Evolutionary conservation across 2,329 filamentous ascomycete species (phyloP).

Genomic region (Hypoxylon sp.): DNA sequence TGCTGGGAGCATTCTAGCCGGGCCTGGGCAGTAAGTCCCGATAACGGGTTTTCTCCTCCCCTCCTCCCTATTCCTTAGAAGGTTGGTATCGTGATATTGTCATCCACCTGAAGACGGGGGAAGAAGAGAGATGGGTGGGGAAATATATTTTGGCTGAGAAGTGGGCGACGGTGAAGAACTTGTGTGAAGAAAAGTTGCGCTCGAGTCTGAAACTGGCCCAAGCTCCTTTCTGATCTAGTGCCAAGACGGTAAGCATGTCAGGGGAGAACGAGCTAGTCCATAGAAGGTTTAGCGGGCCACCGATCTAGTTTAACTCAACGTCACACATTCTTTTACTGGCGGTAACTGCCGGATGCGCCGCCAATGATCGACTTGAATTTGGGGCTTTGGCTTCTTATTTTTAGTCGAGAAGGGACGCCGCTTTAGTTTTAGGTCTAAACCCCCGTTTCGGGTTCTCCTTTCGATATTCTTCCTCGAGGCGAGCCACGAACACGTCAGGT

Average conservation of each 20-base stretch:
- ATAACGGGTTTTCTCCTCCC: slow-evolving; percentile 14
- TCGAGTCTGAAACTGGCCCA: slow-evolving; percentile 24
- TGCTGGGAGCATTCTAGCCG: slow-evolving; percentile 24
- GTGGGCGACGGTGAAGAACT: slow-evolving; percentile 45
- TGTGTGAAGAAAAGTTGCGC: slow-evolving; percentile 30
- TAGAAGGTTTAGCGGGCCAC: slow-evolving; percentile 31
- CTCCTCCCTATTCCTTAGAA: slow-evolving; percentile 4
- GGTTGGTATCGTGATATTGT: slow-evolving; percentile 37
- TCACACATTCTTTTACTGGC: slow-evolving; percentile 43
- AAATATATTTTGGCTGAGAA: slow-evolving; percentile 30
- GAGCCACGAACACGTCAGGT: slow-evolving; percentile 38
- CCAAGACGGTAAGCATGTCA: slow-evolving; percentile 44
- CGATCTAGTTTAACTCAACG: slow-evolving; percentile 50
- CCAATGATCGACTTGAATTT: slow-evolving; percentile 38
- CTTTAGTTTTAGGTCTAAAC: slow-evolving; percentile 40
- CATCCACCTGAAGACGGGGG: slow-evolving; percentile 14
- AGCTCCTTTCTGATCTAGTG: slow-evolving; percentile 39
- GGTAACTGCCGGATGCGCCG: slow-evolving; percentile 42
- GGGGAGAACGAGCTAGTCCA: slow-evolving; percentile 26
- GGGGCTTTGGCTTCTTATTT: slow-evolving; percentile 36
- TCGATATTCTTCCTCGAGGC: slow-evolving; percentile 14
- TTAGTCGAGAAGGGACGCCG: slow-evolving; percentile 39
- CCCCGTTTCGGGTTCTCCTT: slow-evolving; percentile 32
- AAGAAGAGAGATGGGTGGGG: slow-evolving; percentile 30
- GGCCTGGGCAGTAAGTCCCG: slow-evolving; percentile 29